phyloP scores from a whole-genome alignment of 2,329 filamentous ascomycete species.

The Colletotrichum sp. region DNA sequence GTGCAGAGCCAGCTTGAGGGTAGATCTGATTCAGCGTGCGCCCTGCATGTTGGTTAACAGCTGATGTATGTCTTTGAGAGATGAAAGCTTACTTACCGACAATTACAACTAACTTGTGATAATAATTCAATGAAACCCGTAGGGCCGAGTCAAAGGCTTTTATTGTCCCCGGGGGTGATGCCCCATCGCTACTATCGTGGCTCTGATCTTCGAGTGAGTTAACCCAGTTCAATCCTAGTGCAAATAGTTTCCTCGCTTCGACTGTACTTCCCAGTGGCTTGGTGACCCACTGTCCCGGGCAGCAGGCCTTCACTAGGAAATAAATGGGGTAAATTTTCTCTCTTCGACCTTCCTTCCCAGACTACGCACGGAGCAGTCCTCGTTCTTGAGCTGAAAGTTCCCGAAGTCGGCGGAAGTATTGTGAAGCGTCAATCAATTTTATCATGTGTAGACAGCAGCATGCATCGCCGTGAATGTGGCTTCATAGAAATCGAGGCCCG shows the following conservation, averaged over 20 bases:
- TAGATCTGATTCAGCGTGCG: not conserved
- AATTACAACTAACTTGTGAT: not conserved
- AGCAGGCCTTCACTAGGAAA: not conserved
- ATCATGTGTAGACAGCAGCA: not conserved
- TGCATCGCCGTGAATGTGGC: not conserved
- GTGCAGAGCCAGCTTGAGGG: not conserved
- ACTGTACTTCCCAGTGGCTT: not conserved
- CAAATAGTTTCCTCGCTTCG: not conserved
- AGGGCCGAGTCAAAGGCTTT: not conserved
- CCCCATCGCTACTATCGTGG: not conserved
- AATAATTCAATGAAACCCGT: not conserved
- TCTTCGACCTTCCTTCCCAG: conserved; percentile 12
- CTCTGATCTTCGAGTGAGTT: not conserved
- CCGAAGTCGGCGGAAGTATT: not conserved
- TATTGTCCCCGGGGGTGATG: not conserved
- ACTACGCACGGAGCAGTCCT: not conserved
- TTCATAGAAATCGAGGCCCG: not conserved
- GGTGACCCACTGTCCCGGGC: not conserved
- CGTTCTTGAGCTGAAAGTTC: not conserved
- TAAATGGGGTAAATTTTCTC: not conserved
- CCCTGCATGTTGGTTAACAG: not conserved
- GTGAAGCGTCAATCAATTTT: not conserved
- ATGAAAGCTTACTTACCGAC: not conserved
- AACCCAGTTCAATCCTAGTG: not conserved
- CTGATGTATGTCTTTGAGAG: not conserved